Evolutionary conservation across 1,284 basidiomycete species (phyloP).

Genomic region (Ustilago xerochloae): DNA sequence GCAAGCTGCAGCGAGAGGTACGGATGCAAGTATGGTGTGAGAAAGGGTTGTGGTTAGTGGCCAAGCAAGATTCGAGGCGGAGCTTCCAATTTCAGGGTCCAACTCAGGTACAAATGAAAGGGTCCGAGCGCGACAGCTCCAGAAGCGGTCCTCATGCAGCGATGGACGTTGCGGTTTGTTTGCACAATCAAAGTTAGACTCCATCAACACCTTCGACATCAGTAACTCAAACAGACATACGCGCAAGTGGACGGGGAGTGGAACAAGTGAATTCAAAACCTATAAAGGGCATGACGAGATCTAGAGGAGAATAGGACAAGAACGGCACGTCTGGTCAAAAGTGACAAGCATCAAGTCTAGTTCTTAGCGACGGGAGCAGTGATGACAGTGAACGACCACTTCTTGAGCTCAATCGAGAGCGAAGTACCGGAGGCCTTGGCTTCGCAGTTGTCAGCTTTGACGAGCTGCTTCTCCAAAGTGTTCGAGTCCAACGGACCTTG

Average conservation of each 20-base stretch:
- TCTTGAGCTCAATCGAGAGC: conserved; percentile 9
- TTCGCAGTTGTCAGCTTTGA: conserved; percentile 14
- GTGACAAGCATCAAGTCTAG: neutral
- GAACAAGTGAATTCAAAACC: too few species aligned
- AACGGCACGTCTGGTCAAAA: neutral
- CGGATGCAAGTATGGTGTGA: neutral
- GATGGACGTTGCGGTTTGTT: too few species aligned
- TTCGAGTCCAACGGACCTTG: conserved; percentile 38
- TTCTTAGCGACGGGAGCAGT: neutral
- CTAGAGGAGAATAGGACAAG: neutral
- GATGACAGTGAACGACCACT: conserved; percentile 44
- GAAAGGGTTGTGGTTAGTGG: neutral
- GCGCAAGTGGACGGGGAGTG: too few species aligned
- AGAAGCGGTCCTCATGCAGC: too few species aligned
- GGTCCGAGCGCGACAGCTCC: conserved; percentile 9
- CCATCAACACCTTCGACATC: too few species aligned
- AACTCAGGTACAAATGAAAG: neutral
- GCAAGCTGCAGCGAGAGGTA: neutral
- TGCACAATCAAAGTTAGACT: too few species aligned
- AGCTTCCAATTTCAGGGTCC: conserved; percentile 19
- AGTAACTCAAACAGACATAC: too few species aligned
- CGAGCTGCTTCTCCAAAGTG: conserved; percentile 34
- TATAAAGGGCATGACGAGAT: neutral
- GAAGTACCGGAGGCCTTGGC: neutral
- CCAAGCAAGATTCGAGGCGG: neutral